Percentiles rank a stretch among this genome's conserved stretches.
Evolutionary conservation across 306 rosid species (phyloP).

Genomic region (Lathyrus aphaca): DNA sequence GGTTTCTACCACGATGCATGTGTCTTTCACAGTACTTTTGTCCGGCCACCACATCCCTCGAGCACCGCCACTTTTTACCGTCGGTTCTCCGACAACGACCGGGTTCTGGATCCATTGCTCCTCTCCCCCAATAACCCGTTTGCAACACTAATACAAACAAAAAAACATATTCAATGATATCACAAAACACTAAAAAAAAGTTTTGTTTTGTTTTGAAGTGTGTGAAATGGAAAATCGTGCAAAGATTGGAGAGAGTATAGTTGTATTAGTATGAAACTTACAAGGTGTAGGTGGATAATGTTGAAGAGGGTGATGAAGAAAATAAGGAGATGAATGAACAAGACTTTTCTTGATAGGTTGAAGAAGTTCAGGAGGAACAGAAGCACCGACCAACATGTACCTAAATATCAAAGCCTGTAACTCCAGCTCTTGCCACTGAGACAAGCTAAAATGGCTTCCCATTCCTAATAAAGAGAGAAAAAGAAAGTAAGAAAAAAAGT

Average conservation of each 20-base stretch:
- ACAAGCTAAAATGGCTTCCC: conserved; percentile 79
- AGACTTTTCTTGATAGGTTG: conserved; percentile 87
- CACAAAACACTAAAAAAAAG: background rate
- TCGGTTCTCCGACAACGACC: conserved; percentile 97
- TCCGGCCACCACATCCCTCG: conserved; percentile 93
- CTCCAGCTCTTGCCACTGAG: conserved; percentile 97
- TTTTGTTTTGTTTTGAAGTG: background rate
- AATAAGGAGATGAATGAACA: conserved; percentile 49
- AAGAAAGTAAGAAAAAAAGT: conserved; percentile 1
- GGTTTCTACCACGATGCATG: conserved; percentile 93
- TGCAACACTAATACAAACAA: conserved; percentile 60
- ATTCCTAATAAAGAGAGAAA: conserved; percentile 48
- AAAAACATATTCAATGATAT: conserved; percentile 1
- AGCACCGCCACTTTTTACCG: conserved; percentile 98
- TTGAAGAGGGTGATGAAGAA: conserved; percentile 67
- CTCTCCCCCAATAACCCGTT: conserved; percentile 91
- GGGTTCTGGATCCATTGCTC: conserved; percentile 96
- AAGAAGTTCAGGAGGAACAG: conserved; percentile 91
- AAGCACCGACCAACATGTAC: conserved; percentile 83
- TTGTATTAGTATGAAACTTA: conserved; percentile 43
- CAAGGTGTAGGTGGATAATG: conserved; percentile 64
- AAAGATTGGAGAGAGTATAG: background rate
- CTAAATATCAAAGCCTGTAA: conserved; percentile 88
- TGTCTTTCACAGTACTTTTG: conserved; percentile 99
- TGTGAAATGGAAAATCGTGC: conserved; percentile 13